phyloP scores from a whole-genome alignment of 768 basidiomycete species.

The Podaxis rugospora region DNA sequence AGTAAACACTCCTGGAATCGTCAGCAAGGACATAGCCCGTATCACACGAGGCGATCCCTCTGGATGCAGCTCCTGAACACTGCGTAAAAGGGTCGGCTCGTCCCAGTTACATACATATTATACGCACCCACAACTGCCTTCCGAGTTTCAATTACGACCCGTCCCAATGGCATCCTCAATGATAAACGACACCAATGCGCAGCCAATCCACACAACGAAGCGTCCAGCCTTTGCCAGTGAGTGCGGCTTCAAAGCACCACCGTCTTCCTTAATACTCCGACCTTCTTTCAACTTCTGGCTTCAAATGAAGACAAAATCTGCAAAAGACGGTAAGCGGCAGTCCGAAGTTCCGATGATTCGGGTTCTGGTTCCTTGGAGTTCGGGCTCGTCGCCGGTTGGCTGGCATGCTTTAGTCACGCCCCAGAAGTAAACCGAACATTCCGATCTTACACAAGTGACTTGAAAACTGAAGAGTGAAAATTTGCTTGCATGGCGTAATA shows the following conservation, averaged over 20 bases:
- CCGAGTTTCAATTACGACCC: not conserved
- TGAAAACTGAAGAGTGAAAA: not conserved
- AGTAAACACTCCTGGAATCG: not conserved
- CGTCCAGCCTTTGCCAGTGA: not conserved
- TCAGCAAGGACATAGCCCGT: not conserved
- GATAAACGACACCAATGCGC: not conserved
- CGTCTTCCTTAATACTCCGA: not conserved
- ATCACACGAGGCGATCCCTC: constrained; percentile 1
- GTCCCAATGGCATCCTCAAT: not conserved
- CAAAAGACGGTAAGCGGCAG: not conserved
- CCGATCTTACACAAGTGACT: not conserved
- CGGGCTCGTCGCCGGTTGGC: not conserved
- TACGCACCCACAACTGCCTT: not conserved
- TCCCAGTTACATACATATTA: not conserved
- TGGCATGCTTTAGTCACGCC: not conserved
- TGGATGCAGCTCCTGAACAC: not conserved
- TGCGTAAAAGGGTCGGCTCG: not conserved
- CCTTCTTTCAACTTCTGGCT: not conserved
- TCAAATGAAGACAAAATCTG: not conserved
- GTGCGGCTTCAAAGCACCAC: not conserved
- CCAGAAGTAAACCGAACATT: not conserved
- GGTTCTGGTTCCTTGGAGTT: not conserved
- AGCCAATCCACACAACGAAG: not conserved
- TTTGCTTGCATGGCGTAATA: not conserved
- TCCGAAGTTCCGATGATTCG: not conserved